Base-by-base conservation (phyloP, 345 rosid species). In the Anastatica hierochuntica region DNA sequence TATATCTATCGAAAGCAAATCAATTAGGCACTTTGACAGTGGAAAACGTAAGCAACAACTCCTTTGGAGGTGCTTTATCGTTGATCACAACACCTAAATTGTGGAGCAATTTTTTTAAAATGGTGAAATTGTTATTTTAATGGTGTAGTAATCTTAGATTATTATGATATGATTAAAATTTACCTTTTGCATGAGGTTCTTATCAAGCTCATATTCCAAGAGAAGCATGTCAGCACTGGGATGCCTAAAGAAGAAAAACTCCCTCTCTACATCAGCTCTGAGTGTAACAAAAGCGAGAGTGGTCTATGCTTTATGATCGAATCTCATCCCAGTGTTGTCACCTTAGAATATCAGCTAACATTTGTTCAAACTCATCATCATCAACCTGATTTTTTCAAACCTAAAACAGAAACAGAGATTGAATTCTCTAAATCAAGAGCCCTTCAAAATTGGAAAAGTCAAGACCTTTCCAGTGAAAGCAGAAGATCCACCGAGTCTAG, bases 151-250 rank as follows among this genome's bases (percentile, higher is more conserved):
- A n/a, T n/a, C n/a, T n/a, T n/a, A n/a, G n/a, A n/a, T n/a, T n/a
- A n/a, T n/a, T n/a, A n/a, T n/a, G n/a, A n/a, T n/a, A n/a, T n/a
- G n/a, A n/a, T n/a, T n/a, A n/a, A n/a, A n/a, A n/a, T n/a, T n/a
- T 36, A 88, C 98, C 95, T 80, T 62, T 69, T 79, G 67, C 27
- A 94, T 77, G 19, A 88, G 80, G 67, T 83, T 70, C 20, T 53
- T 57, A 40, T 85, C 81, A 24, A 94, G 83, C 43, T 94, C 99
- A 45, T 90, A 81, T 65, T 85, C 95, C 20, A 27, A 73, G 58
- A 94, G 88, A 63, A 76, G 95, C 97, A 92, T 92, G 73, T 92
- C 99, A 13, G 99, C 99, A 79, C 97, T 92, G 3, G 99, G 99
- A 74, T 85, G 81, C 37, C 97, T 84, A 54, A 83, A 94, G 76